These are phyloP conservation scores for Ceratobasidium sp. DNA, from an alignment of 1,284 basidiomycete species.

Conservation along the genomic window DNA sequence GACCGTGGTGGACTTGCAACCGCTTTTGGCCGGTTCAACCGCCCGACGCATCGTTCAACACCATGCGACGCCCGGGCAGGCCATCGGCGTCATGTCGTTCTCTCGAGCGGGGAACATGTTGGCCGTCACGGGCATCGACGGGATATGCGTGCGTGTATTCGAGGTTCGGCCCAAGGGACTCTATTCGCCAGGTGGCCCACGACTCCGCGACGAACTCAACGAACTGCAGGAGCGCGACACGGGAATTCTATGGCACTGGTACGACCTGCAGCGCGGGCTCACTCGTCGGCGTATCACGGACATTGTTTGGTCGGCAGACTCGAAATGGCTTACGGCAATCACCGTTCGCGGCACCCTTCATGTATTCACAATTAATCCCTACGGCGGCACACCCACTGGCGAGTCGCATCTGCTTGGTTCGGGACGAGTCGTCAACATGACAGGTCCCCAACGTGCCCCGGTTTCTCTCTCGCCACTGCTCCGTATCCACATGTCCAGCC, in stretches of 20 bases:
- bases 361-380: slow-evolving; percentile 66
- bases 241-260: slow-evolving; percentile 64
- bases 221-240: neutral
- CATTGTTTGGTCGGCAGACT: slow-evolving; percentile 66
- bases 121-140: slow-evolving; percentile 39
- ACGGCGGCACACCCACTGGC: slow-evolving; percentile 71
- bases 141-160: slow-evolving; percentile 39
- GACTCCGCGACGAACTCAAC: neutral
- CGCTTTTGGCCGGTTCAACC: slow-evolving; percentile 47
- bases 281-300: slow-evolving; percentile 69
- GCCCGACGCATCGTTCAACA: slow-evolving; percentile 38
- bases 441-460: slow-evolving; percentile 61
- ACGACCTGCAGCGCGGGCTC: slow-evolving; percentile 72
- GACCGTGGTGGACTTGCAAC: slow-evolving; percentile 61
- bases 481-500: neutral
- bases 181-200: slow-evolving; percentile 5
- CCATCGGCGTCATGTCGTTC: slow-evolving; percentile 34
- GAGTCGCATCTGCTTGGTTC: slow-evolving; percentile 66
- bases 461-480: slow-evolving; percentile 23
- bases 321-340: slow-evolving; percentile 72
- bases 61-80: slow-evolving; percentile 36
- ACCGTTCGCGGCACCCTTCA: slow-evolving; percentile 56
- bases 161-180: slow-evolving; percentile 36
- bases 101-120: slow-evolving; percentile 39
- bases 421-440: slow-evolving; percentile 49